Evolutionary conservation across 169 alveolate genomes (phyloP).

Genomic region (Eimeria acervulina): DNA sequence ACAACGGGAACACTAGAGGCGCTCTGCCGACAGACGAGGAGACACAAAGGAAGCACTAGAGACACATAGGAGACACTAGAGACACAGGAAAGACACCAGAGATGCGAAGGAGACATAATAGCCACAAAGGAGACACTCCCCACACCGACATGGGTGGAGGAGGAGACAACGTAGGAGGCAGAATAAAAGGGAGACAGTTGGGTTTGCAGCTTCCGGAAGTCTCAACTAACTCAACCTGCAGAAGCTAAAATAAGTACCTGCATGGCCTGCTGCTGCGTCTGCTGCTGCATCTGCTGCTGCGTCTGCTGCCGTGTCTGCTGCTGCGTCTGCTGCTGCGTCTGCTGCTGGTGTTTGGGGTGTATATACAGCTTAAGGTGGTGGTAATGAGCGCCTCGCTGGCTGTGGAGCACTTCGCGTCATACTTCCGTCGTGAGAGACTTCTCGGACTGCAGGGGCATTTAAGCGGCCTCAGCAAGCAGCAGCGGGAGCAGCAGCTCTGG

Average conservation of each 20-base stretch:
- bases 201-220: background rate
- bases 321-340: background rate
- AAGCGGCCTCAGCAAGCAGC: slow-evolving; percentile 61
- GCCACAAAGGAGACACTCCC: no score
- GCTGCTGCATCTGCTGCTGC: background rate
- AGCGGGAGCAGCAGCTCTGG: slow-evolving; percentile 36
- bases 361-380: slow-evolving; percentile 92
- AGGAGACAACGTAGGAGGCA: background rate
- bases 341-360: slow-evolving; percentile 18
- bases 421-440: slow-evolving; percentile 89
- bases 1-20: no score
- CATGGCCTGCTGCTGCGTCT: background rate
- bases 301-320: background rate
- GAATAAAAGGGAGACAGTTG: background rate
- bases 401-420: slow-evolving; percentile 92
- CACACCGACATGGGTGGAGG: no score
- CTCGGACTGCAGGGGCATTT: slow-evolving; percentile 91
- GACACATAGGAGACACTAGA: no score
- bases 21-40: no score
- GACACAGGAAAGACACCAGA: no score
- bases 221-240: no score
- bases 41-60: no score
- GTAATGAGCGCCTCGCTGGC: slow-evolving; percentile 99
- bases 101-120: no score
- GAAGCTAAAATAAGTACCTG: background rate